Evolutionary conservation across 371 early-diverging fungal species (phyloP), one percentile per base, ranked within the genome.

Genomic region (Actinomortierella ambigua): DNA sequence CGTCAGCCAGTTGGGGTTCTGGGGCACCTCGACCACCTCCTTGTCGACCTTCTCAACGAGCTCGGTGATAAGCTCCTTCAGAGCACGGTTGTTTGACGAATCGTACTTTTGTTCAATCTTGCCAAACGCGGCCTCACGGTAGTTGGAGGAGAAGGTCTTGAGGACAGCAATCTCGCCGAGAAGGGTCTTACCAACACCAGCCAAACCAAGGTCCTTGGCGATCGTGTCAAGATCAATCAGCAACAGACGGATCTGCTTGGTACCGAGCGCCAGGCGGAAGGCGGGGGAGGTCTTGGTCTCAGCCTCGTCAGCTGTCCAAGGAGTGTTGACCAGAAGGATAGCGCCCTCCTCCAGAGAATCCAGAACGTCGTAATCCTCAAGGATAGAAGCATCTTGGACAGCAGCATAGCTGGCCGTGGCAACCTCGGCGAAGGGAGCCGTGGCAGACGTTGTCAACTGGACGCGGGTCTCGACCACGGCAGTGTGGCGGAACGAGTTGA

Each of bases 281-380:
- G 84, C 87, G 22, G 82, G 83, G 1, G 92, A 84, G 44, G 92
- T 76, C 55, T 88, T 87, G 23, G 80, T 76, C 57, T 88, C 88
- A 22, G 92, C 60, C 29, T 92, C 91, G 47, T 86, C 90, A 42
- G 82, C 85, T 17, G 80, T 83, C 89, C 86, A 88, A 13, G 85
- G 79, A 28, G 90, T 81, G 71, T 92, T 89, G 52, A 93, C 51
- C 20, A 93, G 65, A 9, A 93, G 77, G 4, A 69, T 76, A 2
- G 87, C 88, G 29, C 82, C 82, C 34, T 77, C 66, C 61, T 79
- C 79, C 39, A 88, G 81, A 0, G 82, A 65, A n/a, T 73, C 77
- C 23, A 89, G 80, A 24, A 87, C 81, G 58, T 92, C 84, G 75
- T 85, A 90, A 57, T 85, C 83, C 39, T 81, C 76, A 61, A 85